Percentiles rank a stretch among this genome's conserved stretches.
These are phyloP conservation scores for Teratosphaeria zuluensis DNA, from an alignment of 2,329 filamentous ascomycete genomes.

Conservation along the genomic window DNA sequence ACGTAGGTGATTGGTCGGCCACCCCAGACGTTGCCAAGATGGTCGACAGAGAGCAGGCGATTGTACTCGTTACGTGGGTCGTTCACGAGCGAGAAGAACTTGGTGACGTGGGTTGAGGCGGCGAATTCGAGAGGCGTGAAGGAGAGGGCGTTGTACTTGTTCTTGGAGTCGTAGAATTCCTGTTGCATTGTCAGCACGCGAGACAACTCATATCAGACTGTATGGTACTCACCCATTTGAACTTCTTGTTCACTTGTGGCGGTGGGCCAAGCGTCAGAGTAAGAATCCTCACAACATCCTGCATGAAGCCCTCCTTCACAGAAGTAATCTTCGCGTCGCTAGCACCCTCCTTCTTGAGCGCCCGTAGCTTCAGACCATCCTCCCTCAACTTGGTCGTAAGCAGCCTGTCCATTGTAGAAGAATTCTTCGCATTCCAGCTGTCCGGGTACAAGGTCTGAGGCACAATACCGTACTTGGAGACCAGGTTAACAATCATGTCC, in stretches of 20 bases:
- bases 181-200: neutral
- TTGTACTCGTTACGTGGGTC: conserved; percentile 71
- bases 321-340: conserved; percentile 29
- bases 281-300: conserved; percentile 70
- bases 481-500: conserved; percentile 68
- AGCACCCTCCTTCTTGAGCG: conserved; percentile 36
- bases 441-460: conserved; percentile 76
- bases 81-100: conserved; percentile 73
- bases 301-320: conserved; percentile 64
- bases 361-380: conserved; percentile 63
- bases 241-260: conserved; percentile 57
- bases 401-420: conserved; percentile 58
- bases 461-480: conserved; percentile 64
- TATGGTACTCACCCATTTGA: conserved; percentile 50
- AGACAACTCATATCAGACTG: no score
- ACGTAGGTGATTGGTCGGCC: conserved; percentile 69
- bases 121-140: conserved; percentile 65
- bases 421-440: conserved; percentile 66
- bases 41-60: conserved; percentile 62
- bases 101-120: conserved; percentile 53
- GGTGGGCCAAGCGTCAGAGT: conserved; percentile 74
- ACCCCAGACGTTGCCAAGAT: conserved; percentile 72
- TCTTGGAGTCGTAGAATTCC: conserved; percentile 61
- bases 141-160: conserved; percentile 52
- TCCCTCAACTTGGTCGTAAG: conserved; percentile 83